Evolutionary conservation across 108 stramenopile species (phyloP).

Genomic region (Aureococcus anophagefferens): DNA sequence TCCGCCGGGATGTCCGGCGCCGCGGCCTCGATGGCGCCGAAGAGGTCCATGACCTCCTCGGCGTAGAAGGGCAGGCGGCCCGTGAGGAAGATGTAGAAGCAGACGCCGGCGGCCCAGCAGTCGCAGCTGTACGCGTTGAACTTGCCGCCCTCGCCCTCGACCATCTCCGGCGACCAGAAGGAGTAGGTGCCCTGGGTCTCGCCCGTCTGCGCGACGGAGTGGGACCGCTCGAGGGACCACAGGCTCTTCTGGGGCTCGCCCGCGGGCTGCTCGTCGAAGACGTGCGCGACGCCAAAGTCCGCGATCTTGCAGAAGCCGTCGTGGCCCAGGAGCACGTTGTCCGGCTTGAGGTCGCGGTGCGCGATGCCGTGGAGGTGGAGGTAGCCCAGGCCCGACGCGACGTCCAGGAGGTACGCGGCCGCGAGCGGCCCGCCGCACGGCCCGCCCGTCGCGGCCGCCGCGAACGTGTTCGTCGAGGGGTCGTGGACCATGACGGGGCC

Average conservation of each 20-base stretch:
- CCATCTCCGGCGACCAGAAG: constrained; percentile 83
- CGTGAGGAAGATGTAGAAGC: constrained; percentile 72
- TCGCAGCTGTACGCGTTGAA: constrained; percentile 24
- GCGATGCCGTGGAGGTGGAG: constrained; percentile 68
- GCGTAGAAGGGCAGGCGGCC: constrained; percentile 72
- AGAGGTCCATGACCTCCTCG: constrained; percentile 49
- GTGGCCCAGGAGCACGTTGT: constrained; percentile 39
- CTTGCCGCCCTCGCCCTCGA: constrained; percentile 11
- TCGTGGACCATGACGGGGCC: constrained; percentile 77
- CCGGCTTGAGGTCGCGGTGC: constrained; percentile 76
- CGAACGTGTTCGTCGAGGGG: not conserved
- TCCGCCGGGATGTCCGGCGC: not conserved
- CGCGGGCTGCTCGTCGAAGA: constrained; percentile 49
- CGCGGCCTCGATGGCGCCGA: constrained; percentile 42
- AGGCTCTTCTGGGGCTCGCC: not conserved
- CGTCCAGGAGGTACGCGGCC: constrained; percentile 70
- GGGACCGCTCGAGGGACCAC: not conserved
- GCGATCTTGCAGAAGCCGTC: constrained; percentile 63
- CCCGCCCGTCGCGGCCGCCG: not conserved
- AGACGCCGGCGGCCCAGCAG: constrained; percentile 79
- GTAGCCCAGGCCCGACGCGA: constrained; percentile 73
- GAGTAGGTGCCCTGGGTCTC: constrained; percentile 54
- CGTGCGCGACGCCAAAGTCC: constrained; percentile 78
- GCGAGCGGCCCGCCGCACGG: constrained; percentile 47
- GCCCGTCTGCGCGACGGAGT: not conserved